phyloP scores from a whole-genome alignment of 225 moss, liverwort and hornwort species.

The Polytrichum formosum region DNA sequence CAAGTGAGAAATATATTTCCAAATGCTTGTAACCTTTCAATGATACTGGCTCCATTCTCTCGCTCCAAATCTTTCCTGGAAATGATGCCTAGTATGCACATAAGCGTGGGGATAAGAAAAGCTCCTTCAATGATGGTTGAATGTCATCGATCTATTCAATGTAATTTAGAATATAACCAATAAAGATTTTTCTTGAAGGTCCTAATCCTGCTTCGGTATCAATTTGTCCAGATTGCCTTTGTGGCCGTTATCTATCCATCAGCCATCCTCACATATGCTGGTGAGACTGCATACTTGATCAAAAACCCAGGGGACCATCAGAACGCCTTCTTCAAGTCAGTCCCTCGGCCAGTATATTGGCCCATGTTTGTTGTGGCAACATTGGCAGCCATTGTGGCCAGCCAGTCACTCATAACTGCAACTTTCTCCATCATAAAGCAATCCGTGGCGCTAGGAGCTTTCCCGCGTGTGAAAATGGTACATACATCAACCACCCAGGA shows the following conservation, averaged over 20 bases:
- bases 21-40: too few species aligned
- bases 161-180: too few species aligned
- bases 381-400: conserved; percentile 50
- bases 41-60: too few species aligned
- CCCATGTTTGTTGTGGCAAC: conserved; percentile 43
- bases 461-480: conserved; percentile 38
- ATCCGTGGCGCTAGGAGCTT: conserved; percentile 40
- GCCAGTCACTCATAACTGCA: conserved; percentile 47
- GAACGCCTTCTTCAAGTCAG: conserved; percentile 36
- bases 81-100: too few species aligned
- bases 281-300: conserved; percentile 46
- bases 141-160: too few species aligned
- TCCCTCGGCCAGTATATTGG: conserved; percentile 42
- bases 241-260: conserved; percentile 37
- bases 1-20: conserved; percentile 20
- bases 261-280: conserved; percentile 31
- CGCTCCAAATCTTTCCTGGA: too few species aligned
- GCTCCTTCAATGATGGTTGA: too few species aligned
- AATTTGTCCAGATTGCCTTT: conserved; percentile 32
- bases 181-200: too few species aligned
- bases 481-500: conserved; percentile 34
- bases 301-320: conserved; percentile 22
- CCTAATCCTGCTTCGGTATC: too few species aligned
- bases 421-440: conserved; percentile 49
- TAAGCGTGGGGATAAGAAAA: too few species aligned